A percentile compares a stretch with the other conserved stretches of the same genome.
Evolutionary conservation across 1,284 basidiomycete species (phyloP).

Genomic region (Athelia sp.): DNA sequence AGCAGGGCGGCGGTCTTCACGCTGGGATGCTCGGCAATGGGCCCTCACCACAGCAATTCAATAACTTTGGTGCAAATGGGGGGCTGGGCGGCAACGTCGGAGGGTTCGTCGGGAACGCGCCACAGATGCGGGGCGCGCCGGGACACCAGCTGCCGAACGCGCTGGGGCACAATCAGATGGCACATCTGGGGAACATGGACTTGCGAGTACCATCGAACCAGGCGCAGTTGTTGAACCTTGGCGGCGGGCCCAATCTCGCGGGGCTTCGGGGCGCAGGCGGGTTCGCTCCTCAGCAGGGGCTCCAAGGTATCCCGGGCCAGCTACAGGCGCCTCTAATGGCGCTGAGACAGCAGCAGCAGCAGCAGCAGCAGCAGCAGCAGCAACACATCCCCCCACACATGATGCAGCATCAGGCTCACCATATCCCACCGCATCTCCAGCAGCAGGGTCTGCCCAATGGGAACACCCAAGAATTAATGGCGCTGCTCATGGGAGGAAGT

Average conservation of each 20-base stretch:
- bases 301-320: conserved; percentile 43
- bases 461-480: conserved; percentile 67
- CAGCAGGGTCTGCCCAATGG: conserved; percentile 46
- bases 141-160: conserved; percentile 46
- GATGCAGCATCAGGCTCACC: conserved; percentile 35
- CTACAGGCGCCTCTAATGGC: conserved; percentile 30
- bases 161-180: conserved; percentile 27
- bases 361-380: conserved; percentile 28
- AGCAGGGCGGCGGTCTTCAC: conserved; percentile 32
- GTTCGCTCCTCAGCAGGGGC: conserved; percentile 44
- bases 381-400: conserved; percentile 49
- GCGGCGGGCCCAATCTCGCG: conserved; percentile 22
- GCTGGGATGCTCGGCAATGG: conserved; percentile 41
- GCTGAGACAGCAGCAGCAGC: conserved; percentile 38
- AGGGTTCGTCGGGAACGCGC: conserved; percentile 8
- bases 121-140: conserved; percentile 46
- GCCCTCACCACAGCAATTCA: conserved; percentile 44
- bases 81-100: conserved; percentile 27
- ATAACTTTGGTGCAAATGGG: conserved; percentile 39
- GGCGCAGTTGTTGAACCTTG: conserved; percentile 38
- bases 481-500: conserved; percentile 66
- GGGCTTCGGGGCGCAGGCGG: conserved; percentile 36
- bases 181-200: conserved; percentile 50
- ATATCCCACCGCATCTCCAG: conserved; percentile 57
- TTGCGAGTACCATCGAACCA: conserved; percentile 39